Base-by-base conservation (phyloP, 176 grass and related monocot species). In the Carex pumila region DNA sequence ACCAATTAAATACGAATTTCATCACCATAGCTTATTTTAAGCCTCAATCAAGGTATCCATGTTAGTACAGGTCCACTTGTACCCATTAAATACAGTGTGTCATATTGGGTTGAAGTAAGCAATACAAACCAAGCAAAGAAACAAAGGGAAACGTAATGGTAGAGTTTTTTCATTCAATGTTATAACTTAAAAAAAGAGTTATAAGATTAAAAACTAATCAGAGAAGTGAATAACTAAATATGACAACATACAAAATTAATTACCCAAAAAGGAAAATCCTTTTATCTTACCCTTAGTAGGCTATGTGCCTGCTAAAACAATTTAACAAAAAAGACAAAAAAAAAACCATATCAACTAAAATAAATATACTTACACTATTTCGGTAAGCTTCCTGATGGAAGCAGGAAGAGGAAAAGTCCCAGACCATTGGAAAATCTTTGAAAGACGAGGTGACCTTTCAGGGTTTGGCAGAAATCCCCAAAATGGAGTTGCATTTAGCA, bases 401-500 rank as follows among this genome's bases (percentile, higher is more conserved):
- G 89, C 61, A 39, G 96, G 96, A 68, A 99, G 91, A 84, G 96
- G 96, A 90, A 99, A 99, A 45, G 96, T 95, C 82, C 96, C 96
- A 41, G 89, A 85, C 93, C 96, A 95, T 30, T 89, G 91, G 84
- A 99, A 91, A 53, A 95, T 87, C 85, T 92, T 99, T 13, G 91
- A 95, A 66, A 99, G 49, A 25, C 31, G 56, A 77, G 93, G 96
- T 60, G 96, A 99, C 89, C 86, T 92, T 81, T 82, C 36, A 79
- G 93, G 89, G 76, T 99, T 99, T 15, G 93, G 96, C 74, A 99
- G 88, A 86, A 99, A 99, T 56, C 93, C 91, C 96, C 96, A 99
- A 84, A 99, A 93, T 61, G 96, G 96, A 76, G 96, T 95, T 67
- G 93, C 96, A 79, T 99, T 99, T 83, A 99, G 92, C 85, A 99